Conservation (phyloP, 2,329 filamentous ascomycete species). For the Alternaria sp. region DNA sequence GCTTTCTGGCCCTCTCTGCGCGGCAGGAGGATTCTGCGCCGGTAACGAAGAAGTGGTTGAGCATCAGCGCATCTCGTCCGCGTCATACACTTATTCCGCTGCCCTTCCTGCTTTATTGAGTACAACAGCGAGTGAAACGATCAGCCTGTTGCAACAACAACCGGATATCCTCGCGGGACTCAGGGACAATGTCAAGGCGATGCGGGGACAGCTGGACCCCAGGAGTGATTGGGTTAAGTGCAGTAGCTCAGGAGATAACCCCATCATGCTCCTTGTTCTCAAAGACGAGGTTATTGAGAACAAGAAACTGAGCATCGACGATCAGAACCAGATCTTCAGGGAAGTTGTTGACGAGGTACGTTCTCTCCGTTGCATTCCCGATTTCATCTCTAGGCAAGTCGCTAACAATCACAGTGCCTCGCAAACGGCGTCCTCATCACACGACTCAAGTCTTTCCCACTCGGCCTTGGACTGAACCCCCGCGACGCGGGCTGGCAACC, state of each 20-base stretch:
- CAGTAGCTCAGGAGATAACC: conserved; percentile 83
- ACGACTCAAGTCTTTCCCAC: conserved; percentile 77
- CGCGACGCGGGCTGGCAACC: conserved; percentile 72
- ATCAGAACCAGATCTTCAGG: conserved; percentile 84
- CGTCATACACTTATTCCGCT: conserved; percentile 94
- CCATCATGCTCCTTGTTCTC: conserved; percentile 80
- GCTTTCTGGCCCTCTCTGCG: conserved; percentile 86
- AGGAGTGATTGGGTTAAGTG: conserved; percentile 91
- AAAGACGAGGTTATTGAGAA: conserved; percentile 81
- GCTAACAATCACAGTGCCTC: conserved; percentile 65
- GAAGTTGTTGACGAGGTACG: conserved; percentile 96
- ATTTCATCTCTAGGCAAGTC: neutral
- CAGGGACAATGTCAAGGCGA: conserved; percentile 83
- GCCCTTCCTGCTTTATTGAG: conserved; percentile 92
- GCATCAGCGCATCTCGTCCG: conserved; percentile 92
- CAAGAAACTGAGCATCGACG: conserved; percentile 70
- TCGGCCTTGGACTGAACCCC: conserved; percentile 63
- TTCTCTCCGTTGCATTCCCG: conserved; percentile 8
- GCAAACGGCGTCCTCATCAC: conserved; percentile 90
- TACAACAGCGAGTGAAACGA: conserved; percentile 92
- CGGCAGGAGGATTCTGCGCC: conserved; percentile 94
- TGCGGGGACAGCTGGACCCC: conserved; percentile 87
- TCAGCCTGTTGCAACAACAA: conserved; percentile 83
- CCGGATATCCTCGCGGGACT: conserved; percentile 81
- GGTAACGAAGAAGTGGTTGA: conserved; percentile 90